Base-by-base conservation (phyloP, 495 filamentous ascomycete species). In the Glonium stellatum region DNA sequence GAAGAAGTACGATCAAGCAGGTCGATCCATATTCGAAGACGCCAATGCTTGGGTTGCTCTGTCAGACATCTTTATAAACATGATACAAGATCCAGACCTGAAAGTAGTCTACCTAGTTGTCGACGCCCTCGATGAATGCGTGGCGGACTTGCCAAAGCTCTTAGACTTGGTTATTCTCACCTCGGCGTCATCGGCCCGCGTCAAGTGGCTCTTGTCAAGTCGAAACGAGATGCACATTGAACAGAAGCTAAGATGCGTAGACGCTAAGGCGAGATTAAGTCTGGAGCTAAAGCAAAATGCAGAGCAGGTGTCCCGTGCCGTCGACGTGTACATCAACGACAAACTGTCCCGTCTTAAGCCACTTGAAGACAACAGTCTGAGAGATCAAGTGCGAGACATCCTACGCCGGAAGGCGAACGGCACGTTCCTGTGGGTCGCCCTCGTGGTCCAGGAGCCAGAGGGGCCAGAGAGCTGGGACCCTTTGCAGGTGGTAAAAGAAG, bases 141-240 rank as follows among this genome's bases (percentile, higher is more conserved):
- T 48, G 8, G 21, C 46, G 12, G 46, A 48, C 46, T 48, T 48
- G 18, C 46, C 46, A 48, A 48, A 48, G 18, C 46, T 48, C 10
- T 22, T 48, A 13, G 51, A 54, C 34, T 54, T 54, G 8, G 34
- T 54, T 37, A 23, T n/a, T 5, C 15, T 25, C 12, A 21, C 22
- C 12, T 56, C 54, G 22, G 61, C 55, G 5, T 27, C 22, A 44
- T 56, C 36, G 11, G 35, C 60, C 15, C 62, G 39, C 25, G 61
- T 76, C 55, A 77, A 75, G 58, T 75, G 68, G 73, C 60, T 79
- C 34, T 74, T 56, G 12, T 51, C 54, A 6, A 56, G 75, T 41
- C 71, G 75, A 22, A 76, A 75, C 59, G 53, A 60, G 51, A 65
- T 58, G 0, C 37, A 60, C 12, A 75, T 78, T 51, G 70, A 73